Base-by-base conservation (phyloP, 805 yeast genomes). In the Wickerhamiella nectarea region DNA sequence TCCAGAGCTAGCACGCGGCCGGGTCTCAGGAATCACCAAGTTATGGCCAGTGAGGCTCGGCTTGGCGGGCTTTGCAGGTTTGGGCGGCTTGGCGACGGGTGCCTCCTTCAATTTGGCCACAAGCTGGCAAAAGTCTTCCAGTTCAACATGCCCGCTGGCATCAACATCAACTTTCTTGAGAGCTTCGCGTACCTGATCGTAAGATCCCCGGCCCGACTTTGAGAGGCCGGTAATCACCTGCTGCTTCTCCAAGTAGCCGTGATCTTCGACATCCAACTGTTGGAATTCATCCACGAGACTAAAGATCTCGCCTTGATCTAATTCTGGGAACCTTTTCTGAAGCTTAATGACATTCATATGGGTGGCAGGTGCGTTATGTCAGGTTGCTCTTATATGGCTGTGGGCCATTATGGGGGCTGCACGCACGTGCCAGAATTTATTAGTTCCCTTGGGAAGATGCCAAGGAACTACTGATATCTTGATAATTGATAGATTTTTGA, bases 71-170 rank as follows among this genome's bases (percentile, higher is more conserved):
- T 52, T 52, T 12, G 58, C 52, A 31, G 53, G 52, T 18, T 45
- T 39, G 25, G 46, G 39, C 38, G 41, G 45, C 26, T 43, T 31
- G 22, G 46, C 34, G 24, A 29, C 42, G 17, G 43, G 36, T 9
- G 36, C 43, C n/a, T 40, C 43, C 46, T 51, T 46, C 50, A 87
- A 70, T 59, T 84, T 85, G 25, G 94, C 82, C 45, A 81, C 72
- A 54, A 91, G 76, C 52, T 65, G 80, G 26, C 89, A 96, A 57
- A 76, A 91, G 60, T 91, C 98, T 47, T 91, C 98, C 58, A 91
- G 67, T 61, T 91, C 98, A 43, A 91, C 96, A 58, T 83, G 89
- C 20, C 98, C 98, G 4, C 94, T 80, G 12, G 97, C 94, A 64
- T 91, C 98, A 26, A 91, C 94, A 52, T 80, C 78, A 39, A 86